Base-by-base conservation (phyloP, 2,329 filamentous ascomycete genomes). In the Penicillium hordei region DNA sequence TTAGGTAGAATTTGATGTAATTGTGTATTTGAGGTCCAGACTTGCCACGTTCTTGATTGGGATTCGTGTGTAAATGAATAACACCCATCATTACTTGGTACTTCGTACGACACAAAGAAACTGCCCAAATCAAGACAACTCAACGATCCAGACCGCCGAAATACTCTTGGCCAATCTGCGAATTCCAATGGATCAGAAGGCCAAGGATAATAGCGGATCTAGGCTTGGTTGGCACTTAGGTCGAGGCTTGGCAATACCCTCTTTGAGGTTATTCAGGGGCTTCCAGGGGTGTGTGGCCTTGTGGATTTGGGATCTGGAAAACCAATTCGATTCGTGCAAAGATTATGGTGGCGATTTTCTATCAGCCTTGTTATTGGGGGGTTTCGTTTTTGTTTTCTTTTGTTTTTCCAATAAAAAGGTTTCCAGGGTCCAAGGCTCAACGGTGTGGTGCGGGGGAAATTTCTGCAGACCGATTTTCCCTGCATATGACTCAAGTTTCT, bases 211-310 rank as follows among this genome's bases (percentile, higher is more conserved):
- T 54, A 55, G 55, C 61, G 57, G 59, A 64, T 62, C 63, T 64
- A 25, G 63, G 53, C 61, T 39, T 25, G 36, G 40, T 38, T 42
- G 17, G n/a, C 36, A 21, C 52, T 56, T 44, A 50, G 51, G 38
- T 21, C 36, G 12, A 61, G 52, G 52, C 62, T 65, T 63, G 62
- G 58, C 63, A 36, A 53, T 36, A 54, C 52, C 50, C 49, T 57
- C 52, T 60, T 36, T 62, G 61, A 62, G 60, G 60, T 53, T 65
- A 61, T 61, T 63, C 60, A 63, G 58, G 56, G 60, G 59, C 27
- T 38, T 39, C 33, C 21, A 29, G 36, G 49, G 50, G 17, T 12
- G 25, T 13, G n/a, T 33, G 36, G 36, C 15, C 8, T 27, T 48
- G 29, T 44, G 45, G 44, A 33, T 25, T 58, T 21, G 29, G 17